Evolutionary conservation across 2,329 filamentous ascomycete genomes (phyloP).

Genomic region (Paraphaeosphaeria minitans): DNA sequence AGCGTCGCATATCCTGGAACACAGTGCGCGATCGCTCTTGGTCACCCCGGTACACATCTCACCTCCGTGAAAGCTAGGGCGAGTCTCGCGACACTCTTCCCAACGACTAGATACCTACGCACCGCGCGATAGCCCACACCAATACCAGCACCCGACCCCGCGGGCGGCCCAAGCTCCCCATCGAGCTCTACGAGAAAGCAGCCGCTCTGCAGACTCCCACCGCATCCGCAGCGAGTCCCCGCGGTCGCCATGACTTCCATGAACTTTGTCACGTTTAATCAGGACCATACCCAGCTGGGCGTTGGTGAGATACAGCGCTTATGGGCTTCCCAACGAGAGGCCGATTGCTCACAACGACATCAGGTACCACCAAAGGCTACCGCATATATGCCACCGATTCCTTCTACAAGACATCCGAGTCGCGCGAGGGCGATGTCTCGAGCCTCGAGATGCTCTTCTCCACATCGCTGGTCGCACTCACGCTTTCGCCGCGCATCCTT

Average conservation of each 20-base stretch:
- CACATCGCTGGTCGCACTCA: constrained; percentile 91
- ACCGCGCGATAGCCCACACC: constrained; percentile 1
- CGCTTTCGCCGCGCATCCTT: constrained; percentile 86
- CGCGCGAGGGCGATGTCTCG: constrained; percentile 91
- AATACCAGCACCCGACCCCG: constrained; percentile 1
- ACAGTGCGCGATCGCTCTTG: background rate
- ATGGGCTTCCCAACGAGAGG: constrained; percentile 56
- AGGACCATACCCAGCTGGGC: constrained; percentile 96
- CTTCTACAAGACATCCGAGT: constrained; percentile 93
- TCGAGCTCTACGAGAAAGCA: constrained; percentile 11
- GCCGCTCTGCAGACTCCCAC: constrained; percentile 1
- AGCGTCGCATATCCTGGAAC: background rate
- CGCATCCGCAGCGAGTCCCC: constrained; percentile 7
- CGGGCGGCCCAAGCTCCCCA: constrained; percentile 30
- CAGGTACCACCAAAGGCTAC: constrained; percentile 91
- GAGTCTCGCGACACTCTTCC: background rate
- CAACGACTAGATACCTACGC: background rate
- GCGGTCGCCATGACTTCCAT: constrained; percentile 56
- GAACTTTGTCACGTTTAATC: constrained; percentile 99
- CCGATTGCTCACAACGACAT: constrained; percentile 14
- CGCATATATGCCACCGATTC: constrained; percentile 97
- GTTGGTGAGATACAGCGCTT: constrained; percentile 58
- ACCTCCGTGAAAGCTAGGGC: too few relatives aligned
- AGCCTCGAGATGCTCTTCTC: constrained; percentile 99
- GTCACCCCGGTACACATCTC: constrained; percentile 10